phyloP scores from a whole-genome alignment of 208 protist species.

The Acanthamoeba triangularis region DNA sequence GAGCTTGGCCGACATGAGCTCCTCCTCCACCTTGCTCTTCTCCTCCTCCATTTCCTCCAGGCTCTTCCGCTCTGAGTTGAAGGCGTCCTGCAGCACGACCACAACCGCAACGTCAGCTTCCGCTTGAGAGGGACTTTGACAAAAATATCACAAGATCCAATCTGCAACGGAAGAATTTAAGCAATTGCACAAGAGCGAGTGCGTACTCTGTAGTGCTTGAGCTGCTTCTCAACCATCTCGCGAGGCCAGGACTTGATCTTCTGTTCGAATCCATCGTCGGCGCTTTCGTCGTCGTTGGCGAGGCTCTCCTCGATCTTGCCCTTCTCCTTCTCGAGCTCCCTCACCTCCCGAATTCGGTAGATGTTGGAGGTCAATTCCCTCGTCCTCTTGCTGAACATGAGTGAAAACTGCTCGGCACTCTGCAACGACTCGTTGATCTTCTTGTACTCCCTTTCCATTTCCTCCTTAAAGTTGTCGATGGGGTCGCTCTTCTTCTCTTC shows the following conservation, averaged over 20 bases:
- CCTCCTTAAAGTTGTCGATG: constrained; percentile 12
- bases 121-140: neutral
- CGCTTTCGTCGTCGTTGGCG: neutral
- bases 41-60: constrained; percentile 57
- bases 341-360: constrained; percentile 1
- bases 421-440: constrained; percentile 53
- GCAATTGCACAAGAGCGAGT: neutral
- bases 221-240: constrained; percentile 51
- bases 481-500: constrained; percentile 8
- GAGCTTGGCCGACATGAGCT: constrained; percentile 58
- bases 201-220: constrained; percentile 31
- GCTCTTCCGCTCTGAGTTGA: constrained; percentile 52
- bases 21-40: constrained; percentile 46
- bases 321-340: constrained; percentile 52
- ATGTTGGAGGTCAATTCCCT: constrained; percentile 39
- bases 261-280: constrained; percentile 43
- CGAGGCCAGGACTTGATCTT: constrained; percentile 50
- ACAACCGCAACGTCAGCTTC: no score
- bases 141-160: neutral
- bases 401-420: constrained; percentile 27
- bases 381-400: constrained; percentile 47
- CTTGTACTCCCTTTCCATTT: constrained; percentile 25
- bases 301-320: constrained; percentile 7
- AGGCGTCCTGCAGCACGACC: neutral
- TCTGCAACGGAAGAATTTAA: neutral